Evolutionary conservation across 2,329 filamentous ascomycete genomes (phyloP), one percentile per base, ranked within the genome.

Genomic region (Triangularia verruculosa): DNA sequence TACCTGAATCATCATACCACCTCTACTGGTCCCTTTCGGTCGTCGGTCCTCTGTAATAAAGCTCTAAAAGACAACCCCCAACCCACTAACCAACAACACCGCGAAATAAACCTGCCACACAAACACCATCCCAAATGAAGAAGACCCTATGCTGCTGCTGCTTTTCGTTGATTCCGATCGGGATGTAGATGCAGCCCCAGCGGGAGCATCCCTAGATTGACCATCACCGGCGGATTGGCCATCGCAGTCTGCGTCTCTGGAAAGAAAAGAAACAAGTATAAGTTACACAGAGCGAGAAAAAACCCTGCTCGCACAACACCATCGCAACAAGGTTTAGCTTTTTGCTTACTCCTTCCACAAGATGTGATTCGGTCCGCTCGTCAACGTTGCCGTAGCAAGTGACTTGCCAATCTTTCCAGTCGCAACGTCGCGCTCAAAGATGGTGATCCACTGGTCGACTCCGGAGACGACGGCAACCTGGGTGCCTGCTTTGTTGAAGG

Each of bases 401-500:
- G 82, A 79, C 51, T 76, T 73, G 22, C 76, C 78, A 34, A 93
- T 76, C 68, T 80, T 70, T 1, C 90, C 91, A 0, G 83, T 87
- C 61, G 73, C 66, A 1, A 81, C 76, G 74, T 92, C 82, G 5
- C 91, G 80, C 69, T 78, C 73, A 56, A 90, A 83, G 57, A 93
- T 75, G 6, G 83, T 84, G 1, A 91, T 84, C 28, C 82, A 84
- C 30, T 80, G 78, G 58, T 85, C 85, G 15, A 5, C 39, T 17
- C n/a, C n/a, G 9, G 6, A 47, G 0, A 83, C 89, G 27, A 92
- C 84, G 1, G 87, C 89, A 2, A 92, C 76, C 64, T 89, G 75
- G 61, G 81, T 81, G 1, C 89, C 90, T 11, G 81, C 83, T 66
- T 80, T 81, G 74, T 89, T 92, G 62, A 91, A 76, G 58, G 82